Evolutionary conservation across 2,329 filamentous ascomycete genomes (phyloP).

Genomic region (Xylaria sp.): DNA sequence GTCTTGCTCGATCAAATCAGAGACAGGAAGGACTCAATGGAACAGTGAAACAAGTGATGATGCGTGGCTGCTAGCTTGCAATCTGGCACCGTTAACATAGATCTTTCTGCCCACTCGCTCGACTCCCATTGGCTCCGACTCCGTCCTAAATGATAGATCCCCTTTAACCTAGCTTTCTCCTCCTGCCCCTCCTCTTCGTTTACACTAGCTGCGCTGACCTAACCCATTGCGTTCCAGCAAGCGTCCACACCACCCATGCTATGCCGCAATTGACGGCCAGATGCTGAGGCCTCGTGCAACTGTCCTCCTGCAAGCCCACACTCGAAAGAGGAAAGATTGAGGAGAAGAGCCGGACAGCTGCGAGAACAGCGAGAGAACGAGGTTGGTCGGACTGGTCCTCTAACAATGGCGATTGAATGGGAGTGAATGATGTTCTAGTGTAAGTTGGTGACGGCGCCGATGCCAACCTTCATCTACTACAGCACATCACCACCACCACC

Average conservation of each 20-base stretch:
- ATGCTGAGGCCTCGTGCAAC: slow-evolving; percentile 49
- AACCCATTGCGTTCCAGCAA: slow-evolving; percentile 34
- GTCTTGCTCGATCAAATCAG: neutral
- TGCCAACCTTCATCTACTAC: slow-evolving; percentile 28
- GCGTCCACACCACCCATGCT: slow-evolving; percentile 43
- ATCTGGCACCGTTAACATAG: slow-evolving; percentile 28
- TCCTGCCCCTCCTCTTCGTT: slow-evolving; percentile 39
- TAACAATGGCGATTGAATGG: neutral
- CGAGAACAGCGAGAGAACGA: slow-evolving; percentile 30
- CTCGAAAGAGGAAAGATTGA: slow-evolving; percentile 32
- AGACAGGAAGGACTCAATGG: slow-evolving; percentile 9
- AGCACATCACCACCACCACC: too few species aligned
- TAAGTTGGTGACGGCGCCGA: slow-evolving; percentile 21
- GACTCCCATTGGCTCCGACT: slow-evolving; percentile 41
- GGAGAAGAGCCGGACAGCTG: slow-evolving; percentile 29
- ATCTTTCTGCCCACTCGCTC: slow-evolving; percentile 33
- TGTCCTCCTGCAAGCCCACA: slow-evolving; percentile 41
- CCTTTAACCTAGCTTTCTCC: slow-evolving; percentile 36
- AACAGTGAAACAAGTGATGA: slow-evolving; percentile 25
- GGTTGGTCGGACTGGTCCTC: too few species aligned
- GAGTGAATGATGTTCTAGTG: neutral
- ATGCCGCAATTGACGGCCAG: slow-evolving; percentile 41
- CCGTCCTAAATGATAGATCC: slow-evolving; percentile 41
- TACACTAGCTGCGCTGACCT: slow-evolving; percentile 32
- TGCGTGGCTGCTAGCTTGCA: slow-evolving; percentile 31